phyloP scores from a whole-genome alignment of 345 rosid species.

The Euphorbia peplus region DNA sequence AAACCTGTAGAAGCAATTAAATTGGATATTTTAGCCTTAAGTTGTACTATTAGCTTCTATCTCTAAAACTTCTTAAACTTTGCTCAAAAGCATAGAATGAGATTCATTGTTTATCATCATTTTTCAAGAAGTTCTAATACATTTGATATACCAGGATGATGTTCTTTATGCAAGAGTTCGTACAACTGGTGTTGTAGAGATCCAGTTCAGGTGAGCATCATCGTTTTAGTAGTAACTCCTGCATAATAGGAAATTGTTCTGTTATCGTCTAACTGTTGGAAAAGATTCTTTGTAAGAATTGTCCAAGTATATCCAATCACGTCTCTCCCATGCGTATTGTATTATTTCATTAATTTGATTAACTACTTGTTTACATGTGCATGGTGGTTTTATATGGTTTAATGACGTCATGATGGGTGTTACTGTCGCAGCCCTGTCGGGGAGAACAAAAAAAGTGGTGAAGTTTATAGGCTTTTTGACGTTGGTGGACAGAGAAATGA shows the following conservation, averaged over 20 bases:
- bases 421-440: conserved; percentile 84
- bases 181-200: conserved; percentile 95
- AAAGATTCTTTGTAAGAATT: background rate
- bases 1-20: background rate
- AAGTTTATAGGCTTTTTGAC: conserved; percentile 94
- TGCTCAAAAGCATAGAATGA: background rate
- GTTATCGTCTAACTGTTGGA: background rate
- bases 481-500: conserved; percentile 99
- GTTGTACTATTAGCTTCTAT: background rate
- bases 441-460: conserved; percentile 94
- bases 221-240: background rate
- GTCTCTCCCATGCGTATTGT: background rate
- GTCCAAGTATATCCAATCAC: background rate
- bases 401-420: conserved; percentile 12
- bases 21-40: background rate
- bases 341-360: background rate
- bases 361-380: background rate
- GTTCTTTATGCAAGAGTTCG: conserved; percentile 95
- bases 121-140: conserved; percentile 12
- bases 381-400: background rate
- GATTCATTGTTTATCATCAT: conserved; percentile 4
- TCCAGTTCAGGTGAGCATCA: conserved; percentile 86
- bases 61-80: background rate
- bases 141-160: conserved; percentile 60
- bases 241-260: background rate